Evolutionary conservation across 225 moss, liverwort and hornwort genomes (phyloP).

Genomic region (Lunularia cruciata): DNA sequence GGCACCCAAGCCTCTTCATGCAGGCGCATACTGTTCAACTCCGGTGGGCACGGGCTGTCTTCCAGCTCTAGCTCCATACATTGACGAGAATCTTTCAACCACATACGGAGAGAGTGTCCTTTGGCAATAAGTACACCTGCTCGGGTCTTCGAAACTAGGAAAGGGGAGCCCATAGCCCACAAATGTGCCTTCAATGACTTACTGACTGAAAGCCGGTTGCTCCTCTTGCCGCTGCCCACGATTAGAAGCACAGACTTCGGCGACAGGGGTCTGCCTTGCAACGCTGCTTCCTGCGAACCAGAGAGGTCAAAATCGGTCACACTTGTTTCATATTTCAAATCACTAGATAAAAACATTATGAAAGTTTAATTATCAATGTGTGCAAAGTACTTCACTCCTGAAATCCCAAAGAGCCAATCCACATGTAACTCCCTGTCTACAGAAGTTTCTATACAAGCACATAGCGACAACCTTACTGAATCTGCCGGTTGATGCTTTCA

Average conservation of each 20-base stretch:
- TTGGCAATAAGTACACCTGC: constrained; percentile 75
- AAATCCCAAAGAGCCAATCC: not conserved
- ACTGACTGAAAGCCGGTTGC: constrained; percentile 64
- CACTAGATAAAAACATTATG: not conserved
- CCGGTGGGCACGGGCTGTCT: constrained; percentile 55
- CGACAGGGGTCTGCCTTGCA: constrained; percentile 64
- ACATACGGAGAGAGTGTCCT: constrained; percentile 73
- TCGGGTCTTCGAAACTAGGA: constrained; percentile 69
- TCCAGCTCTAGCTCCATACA: constrained; percentile 72
- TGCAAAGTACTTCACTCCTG: no score
- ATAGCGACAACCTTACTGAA: not conserved
- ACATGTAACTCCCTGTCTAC: not conserved
- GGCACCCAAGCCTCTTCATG: constrained; percentile 82
- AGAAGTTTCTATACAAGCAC: not conserved
- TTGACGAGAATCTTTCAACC: constrained; percentile 91
- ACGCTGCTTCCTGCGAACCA: constrained; percentile 61
- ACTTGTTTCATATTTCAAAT: not conserved
- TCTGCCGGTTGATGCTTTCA: not conserved
- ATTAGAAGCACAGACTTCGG: constrained; percentile 71
- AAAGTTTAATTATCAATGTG: no score
- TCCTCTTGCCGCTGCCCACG: constrained; percentile 73
- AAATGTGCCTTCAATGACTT: constrained; percentile 81
- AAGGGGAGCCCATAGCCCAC: constrained; percentile 98
- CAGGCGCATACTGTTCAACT: constrained; percentile 66
- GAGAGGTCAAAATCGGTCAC: not conserved